phyloP scores from a whole-genome alignment of 805 yeast species.

The Clavispora vitiphila region DNA sequence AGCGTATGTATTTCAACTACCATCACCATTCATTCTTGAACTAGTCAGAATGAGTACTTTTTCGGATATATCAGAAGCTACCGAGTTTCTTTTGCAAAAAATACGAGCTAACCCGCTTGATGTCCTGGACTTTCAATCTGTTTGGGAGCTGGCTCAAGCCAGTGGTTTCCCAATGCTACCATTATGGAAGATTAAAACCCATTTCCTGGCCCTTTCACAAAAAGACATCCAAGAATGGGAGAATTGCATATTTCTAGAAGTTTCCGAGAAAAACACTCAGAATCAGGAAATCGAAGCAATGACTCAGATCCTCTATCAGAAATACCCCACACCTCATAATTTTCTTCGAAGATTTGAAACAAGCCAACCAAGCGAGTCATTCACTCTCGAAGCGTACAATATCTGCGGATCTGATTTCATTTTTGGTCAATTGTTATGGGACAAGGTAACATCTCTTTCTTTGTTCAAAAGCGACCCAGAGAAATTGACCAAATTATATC shows the following conservation, averaged over 20 bases:
- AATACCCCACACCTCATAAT: conserved; percentile 1
- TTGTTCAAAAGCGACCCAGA: conserved; percentile 11
- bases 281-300: background rate
- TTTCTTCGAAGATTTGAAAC: background rate
- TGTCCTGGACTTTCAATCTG: background rate
- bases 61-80: background rate
- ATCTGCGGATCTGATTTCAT: conserved; percentile 23
- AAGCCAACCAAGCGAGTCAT: background rate
- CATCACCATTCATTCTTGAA: too few relatives aligned
- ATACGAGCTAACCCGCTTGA: background rate
- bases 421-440: conserved; percentile 19
- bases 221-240: conserved; percentile 8
- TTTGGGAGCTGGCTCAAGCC: background rate
- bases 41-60: background rate
- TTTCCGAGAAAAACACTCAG: background rate
- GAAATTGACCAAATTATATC: conserved; percentile 17
- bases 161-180: background rate
- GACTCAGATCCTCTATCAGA: background rate
- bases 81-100: background rate
- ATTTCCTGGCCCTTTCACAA: conserved; percentile 2
- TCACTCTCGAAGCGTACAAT: conserved; percentile 13
- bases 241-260: background rate
- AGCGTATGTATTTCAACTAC: too few relatives aligned
- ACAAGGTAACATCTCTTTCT: conserved; percentile 7
- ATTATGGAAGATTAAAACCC: conserved; percentile 3